These are phyloP conservation scores for Coemansia sp. DNA, from an alignment of 192 early-diverging fungal genomes.

Conservation along the genomic window DNA sequence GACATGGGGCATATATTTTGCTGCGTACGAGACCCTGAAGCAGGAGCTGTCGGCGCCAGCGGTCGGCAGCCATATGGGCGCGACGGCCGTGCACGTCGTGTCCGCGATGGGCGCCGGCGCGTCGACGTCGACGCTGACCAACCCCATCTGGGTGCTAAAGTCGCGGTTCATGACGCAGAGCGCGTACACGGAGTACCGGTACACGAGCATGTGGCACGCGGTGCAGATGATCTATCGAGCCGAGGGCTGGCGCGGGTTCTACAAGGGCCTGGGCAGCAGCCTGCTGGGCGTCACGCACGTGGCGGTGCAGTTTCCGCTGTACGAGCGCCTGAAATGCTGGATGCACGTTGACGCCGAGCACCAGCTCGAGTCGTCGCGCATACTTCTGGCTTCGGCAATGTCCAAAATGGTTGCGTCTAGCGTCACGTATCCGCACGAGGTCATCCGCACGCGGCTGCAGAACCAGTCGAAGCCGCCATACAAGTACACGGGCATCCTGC, in stretches of 20 bases:
- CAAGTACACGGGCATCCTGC: conserved; percentile 81
- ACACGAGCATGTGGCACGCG: conserved; percentile 78
- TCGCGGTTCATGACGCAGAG: conserved; percentile 86
- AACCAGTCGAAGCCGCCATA: conserved; percentile 69
- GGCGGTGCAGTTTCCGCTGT: conserved; percentile 92
- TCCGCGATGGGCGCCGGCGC: conserved; percentile 84
- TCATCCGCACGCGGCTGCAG: conserved; percentile 89
- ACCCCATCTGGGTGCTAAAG: conserved; percentile 91
- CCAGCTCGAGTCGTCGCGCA: conserved; percentile 47
- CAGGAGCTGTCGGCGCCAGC: conserved; percentile 16
- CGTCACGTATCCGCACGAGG: conserved; percentile 94
- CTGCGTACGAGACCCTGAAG: conserved; percentile 82
- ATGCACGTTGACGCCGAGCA: conserved; percentile 14
- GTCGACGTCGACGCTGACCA: conserved; percentile 70
- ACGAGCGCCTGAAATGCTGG: conserved; percentile 77
- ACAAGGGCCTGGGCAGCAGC: conserved; percentile 88
- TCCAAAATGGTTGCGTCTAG: conserved; percentile 89
- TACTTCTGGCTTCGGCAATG: conserved; percentile 74
- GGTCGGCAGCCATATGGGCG: conserved; percentile 1
- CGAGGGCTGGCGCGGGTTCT: conserved; percentile 82
- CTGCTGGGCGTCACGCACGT: conserved; percentile 91
- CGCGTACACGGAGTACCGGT: conserved; percentile 68
- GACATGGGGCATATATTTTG: conserved; percentile 90
- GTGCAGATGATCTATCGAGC: conserved; percentile 66
- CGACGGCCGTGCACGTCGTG: conserved; percentile 67